phyloP scores from a whole-genome alignment of 2,329 filamentous ascomycete species.

The Colletotrichum nymphaeae region DNA sequence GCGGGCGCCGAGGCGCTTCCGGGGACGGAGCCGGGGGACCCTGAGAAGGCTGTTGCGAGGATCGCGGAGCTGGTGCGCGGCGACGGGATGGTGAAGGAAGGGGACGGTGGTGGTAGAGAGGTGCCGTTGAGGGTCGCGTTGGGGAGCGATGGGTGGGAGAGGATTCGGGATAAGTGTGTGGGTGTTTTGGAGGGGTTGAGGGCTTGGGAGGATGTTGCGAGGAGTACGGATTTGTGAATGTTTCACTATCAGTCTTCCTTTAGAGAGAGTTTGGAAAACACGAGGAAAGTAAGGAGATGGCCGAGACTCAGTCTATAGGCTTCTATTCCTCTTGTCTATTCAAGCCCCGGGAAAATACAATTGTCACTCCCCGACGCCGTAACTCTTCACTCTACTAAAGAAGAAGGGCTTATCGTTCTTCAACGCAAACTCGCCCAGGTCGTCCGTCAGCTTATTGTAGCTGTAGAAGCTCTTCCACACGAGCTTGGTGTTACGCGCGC shows the following conservation, averaged over 20 bases:
- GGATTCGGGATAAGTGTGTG: slow-evolving; percentile 62
- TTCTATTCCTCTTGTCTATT: not conserved
- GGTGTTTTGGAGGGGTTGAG: slow-evolving; percentile 58
- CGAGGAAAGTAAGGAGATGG: too few species aligned
- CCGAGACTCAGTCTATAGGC: too few species aligned
- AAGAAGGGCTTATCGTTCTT: slow-evolving; percentile 74
- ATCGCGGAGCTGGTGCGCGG: slow-evolving; percentile 67
- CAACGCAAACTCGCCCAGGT: slow-evolving; percentile 84
- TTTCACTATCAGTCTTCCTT: too few species aligned
- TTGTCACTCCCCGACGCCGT: slow-evolving; percentile 59
- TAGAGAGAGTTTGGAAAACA: too few species aligned
- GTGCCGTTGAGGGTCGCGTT: slow-evolving; percentile 62
- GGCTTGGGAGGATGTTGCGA: slow-evolving; percentile 60
- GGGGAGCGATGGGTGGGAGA: slow-evolving; percentile 63
- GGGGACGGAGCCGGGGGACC: slow-evolving; percentile 57
- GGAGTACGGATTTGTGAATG: slow-evolving; percentile 53
- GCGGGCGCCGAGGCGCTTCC: not conserved
- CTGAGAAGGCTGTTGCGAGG: slow-evolving; percentile 58
- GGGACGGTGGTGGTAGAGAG: slow-evolving; percentile 34
- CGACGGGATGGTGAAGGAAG: slow-evolving; percentile 45
- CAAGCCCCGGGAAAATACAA: too few species aligned
- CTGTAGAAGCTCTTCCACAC: slow-evolving; percentile 91
- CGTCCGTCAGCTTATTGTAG: slow-evolving; percentile 89
- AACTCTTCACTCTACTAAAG: slow-evolving; percentile 75
- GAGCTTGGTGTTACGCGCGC: slow-evolving; percentile 85